Base-by-base conservation (phyloP, 2,329 filamentous ascomycete species). In the Alternaria solani region DNA sequence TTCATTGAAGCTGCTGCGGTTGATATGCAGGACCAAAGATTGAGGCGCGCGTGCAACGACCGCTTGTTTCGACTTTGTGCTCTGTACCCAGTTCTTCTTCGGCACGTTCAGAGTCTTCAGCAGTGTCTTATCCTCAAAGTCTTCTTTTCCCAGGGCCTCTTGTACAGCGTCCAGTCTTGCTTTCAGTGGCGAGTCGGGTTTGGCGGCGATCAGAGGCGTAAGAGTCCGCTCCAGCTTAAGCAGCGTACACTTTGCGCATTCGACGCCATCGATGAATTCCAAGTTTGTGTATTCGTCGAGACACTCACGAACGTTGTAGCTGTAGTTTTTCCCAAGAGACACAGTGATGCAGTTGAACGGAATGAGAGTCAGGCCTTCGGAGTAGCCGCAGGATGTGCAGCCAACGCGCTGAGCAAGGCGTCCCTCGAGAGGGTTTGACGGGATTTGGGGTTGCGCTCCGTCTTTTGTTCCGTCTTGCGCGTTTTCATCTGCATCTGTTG, bases 261-360 rank as follows among this genome's bases (percentile, higher is more conserved):
- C 91, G 2, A 98, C 94, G 0, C 92, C 93, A 67, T 93, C 89
- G 58, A 99, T 97, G 2, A 86, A 84, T 75, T 98, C 95, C 8
- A 97, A 84, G 12, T 88, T 87, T 28, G 92, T 95, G 75, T 94
- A 97, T 23, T 93, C 89, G 73, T 96, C 90, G 20, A 99, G 81
- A 56, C 93, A 90, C 60, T 95, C 89, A 58, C 89, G 88, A 0
- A 98, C 80, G 62, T 93, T 87, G 71, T 94, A 92, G 18, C 85
- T 82, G 25, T 54, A 59, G 48, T 85, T 84, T 5, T 84, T 80
- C 1, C 91, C 92, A 2, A 98, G 86, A 36, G 90, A 93, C 0
- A 98, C 86, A 0, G 94, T 97, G 47, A 98, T 82, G 72, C 93
- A 97, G 74, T 95, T 97, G 83, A 98, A 98, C 0, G 93, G 93